Evolutionary conservation across 352 stramenopile genomes (phyloP).

Genomic region (Globisporangium middletonii): DNA sequence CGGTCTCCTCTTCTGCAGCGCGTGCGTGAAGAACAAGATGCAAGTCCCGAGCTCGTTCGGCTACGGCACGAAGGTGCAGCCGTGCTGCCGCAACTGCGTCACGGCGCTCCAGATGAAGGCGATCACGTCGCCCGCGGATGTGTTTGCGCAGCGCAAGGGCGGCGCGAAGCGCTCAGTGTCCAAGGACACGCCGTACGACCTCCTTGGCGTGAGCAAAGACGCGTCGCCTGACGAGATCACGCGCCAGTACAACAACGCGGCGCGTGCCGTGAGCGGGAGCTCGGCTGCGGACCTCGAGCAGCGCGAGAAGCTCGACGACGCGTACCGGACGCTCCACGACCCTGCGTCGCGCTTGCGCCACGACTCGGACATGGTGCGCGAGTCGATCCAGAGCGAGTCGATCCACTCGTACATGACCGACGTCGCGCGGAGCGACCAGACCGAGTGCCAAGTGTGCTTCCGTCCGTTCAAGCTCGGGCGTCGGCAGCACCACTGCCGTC

Average conservation of each 20-base stretch:
- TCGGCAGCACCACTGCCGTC: conserved; percentile 79
- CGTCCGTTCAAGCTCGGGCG: conserved; percentile 81
- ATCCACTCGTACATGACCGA: conserved; percentile 54
- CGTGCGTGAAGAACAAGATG: conserved; percentile 85
- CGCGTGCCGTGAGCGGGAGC: conserved; percentile 52
- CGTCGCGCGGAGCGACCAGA: conserved; percentile 76
- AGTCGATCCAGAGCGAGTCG: conserved; percentile 35
- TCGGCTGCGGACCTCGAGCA: conserved; percentile 61
- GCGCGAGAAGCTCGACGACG: conserved; percentile 74
- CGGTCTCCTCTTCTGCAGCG: conserved; percentile 72
- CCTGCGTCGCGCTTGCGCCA: conserved; percentile 41
- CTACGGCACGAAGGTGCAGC: conserved; percentile 67
- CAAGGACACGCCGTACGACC: conserved; percentile 56
- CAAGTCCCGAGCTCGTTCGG: conserved; percentile 71
- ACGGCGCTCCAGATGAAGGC: conserved; percentile 81
- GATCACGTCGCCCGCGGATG: conserved; percentile 79
- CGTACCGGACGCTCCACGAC: conserved; percentile 70
- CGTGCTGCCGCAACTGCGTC: conserved; percentile 79
- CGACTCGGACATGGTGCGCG: conserved; percentile 51
- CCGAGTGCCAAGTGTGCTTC: conserved; percentile 87
- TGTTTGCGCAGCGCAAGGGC: conserved; percentile 77
- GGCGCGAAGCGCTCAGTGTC: conserved; percentile 31
- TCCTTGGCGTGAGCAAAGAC: conserved; percentile 64
- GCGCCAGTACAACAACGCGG: conserved; percentile 70
- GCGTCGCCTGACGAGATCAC: conserved; percentile 68